Evolutionary conservation across 768 basidiomycete genomes (phyloP).

Genomic region (Pulveroboletus sp.): DNA sequence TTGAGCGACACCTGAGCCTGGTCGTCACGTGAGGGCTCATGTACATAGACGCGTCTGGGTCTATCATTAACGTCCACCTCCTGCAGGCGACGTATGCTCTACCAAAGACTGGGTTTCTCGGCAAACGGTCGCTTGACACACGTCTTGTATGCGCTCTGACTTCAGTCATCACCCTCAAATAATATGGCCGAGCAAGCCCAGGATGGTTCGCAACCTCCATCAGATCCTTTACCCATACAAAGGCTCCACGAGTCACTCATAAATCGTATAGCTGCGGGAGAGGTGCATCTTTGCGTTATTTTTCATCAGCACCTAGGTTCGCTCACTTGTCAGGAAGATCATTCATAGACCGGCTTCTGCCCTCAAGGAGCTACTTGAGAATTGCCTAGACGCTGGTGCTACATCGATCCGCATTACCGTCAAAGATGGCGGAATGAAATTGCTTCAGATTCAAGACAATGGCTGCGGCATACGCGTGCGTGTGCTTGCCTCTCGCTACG

Average conservation of each 20-base stretch:
- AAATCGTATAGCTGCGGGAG: slow-evolving; percentile 85
- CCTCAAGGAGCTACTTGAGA: slow-evolving; percentile 93
- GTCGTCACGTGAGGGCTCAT: neutral
- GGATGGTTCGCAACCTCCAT: slow-evolving; percentile 15
- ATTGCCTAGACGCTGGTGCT: slow-evolving; percentile 88
- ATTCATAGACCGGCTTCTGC: slow-evolving; percentile 91
- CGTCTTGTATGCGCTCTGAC: neutral
- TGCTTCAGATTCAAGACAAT: slow-evolving; percentile 95
- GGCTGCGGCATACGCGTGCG: slow-evolving; percentile 89
- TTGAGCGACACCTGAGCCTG: too few species aligned
- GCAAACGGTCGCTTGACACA: too few species aligned
- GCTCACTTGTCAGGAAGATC: slow-evolving; percentile 46
- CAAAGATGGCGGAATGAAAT: slow-evolving; percentile 94
- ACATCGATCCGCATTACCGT: slow-evolving; percentile 82
- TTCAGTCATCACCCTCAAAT: neutral
- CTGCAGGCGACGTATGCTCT: too few species aligned
- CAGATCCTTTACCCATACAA: slow-evolving; percentile 61
- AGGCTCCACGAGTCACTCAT: slow-evolving; percentile 80
- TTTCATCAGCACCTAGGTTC: neutral
- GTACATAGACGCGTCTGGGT: neutral
- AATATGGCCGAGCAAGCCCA: slow-evolving; percentile 12
- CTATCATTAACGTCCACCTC: too few species aligned
- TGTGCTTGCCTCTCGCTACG: slow-evolving; percentile 4
- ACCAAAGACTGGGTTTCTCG: too few species aligned
- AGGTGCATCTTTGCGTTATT: slow-evolving; percentile 35